A percentile compares a stretch with the other conserved stretches of the same genome.
These are phyloP conservation scores for Xylaria sp. DNA, from an alignment of 2,329 filamentous ascomycete genomes.

Conservation along the genomic window DNA sequence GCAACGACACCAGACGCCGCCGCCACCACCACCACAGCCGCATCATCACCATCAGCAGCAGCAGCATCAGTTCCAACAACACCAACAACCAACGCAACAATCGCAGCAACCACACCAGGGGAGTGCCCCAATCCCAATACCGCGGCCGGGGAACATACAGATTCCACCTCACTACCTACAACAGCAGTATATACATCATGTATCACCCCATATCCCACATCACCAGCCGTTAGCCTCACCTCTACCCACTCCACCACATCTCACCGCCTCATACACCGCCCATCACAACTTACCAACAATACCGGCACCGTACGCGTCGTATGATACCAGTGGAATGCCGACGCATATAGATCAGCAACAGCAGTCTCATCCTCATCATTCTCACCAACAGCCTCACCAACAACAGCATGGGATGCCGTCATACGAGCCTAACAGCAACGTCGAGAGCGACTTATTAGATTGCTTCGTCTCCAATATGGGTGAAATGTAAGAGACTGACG, in stretches of 20 bases:
- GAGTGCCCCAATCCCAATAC: conserved; percentile 32
- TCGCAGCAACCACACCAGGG: conserved; percentile 25
- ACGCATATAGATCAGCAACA: conserved; percentile 30
- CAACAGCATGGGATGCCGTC: conserved; percentile 19
- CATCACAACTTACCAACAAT: conserved; percentile 30
- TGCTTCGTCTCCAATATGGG: conserved; percentile 38
- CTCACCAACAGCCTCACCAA: conserved; percentile 17
- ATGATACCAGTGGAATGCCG: conserved; percentile 27
- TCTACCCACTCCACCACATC: conserved; percentile 33
- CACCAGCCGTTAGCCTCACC: conserved; percentile 32
- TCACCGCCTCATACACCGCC: conserved; percentile 27
- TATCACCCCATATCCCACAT: conserved; percentile 30
- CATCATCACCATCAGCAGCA: conserved; percentile 24
- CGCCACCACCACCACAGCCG: conserved; percentile 26
- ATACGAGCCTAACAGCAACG: conserved; percentile 24
- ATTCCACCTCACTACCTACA: conserved; percentile 33
- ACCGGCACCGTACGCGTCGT: conserved; percentile 28
- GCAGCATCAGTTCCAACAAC: conserved; percentile 11
- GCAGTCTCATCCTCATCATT: conserved; percentile 5
- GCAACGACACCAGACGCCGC: conserved; percentile 30
- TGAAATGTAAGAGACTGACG: conserved; percentile 19
- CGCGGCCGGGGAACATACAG: conserved; percentile 30
- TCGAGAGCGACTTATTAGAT: conserved; percentile 33
- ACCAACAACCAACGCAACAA: conserved; percentile 27
- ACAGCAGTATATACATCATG: conserved; percentile 37